Evolutionary conservation across 345 rosid genomes (phyloP).

Genomic region (Boechera retrofracta): DNA sequence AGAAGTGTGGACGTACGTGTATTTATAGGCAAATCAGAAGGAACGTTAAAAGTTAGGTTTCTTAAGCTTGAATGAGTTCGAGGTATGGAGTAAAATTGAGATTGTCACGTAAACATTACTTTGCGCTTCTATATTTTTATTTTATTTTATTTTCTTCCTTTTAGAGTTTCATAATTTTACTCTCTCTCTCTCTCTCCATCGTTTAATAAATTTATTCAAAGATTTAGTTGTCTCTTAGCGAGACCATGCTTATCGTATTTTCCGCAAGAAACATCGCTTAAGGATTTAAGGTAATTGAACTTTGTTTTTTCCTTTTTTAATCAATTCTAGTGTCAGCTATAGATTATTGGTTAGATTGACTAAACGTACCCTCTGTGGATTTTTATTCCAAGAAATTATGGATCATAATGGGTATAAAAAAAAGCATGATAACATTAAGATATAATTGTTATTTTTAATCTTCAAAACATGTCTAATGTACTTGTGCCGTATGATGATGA

Average conservation of each 20-base stretch:
- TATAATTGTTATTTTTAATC: background rate
- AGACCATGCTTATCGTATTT: constrained; percentile 40
- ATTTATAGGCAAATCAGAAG: constrained; percentile 45
- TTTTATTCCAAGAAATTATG: background rate
- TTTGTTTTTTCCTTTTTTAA: background rate
- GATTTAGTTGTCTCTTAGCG: constrained; percentile 33
- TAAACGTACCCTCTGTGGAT: background rate
- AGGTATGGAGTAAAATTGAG: constrained; percentile 49
- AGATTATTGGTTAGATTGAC: constrained; percentile 24
- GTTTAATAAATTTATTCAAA: constrained; percentile 11
- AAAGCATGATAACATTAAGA: background rate
- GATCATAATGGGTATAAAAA: background rate
- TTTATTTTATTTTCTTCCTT: constrained; percentile 8
- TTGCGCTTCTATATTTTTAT: constrained; percentile 3
- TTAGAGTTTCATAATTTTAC: constrained; percentile 23
- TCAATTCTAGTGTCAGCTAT: background rate
- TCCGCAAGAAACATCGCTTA: constrained; percentile 47
- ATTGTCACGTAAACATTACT: constrained; percentile 45
- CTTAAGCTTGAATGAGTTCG: constrained; percentile 41
- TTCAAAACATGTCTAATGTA: constrained; percentile 8
- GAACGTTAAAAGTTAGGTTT: constrained; percentile 35
- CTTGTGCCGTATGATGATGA: background rate
- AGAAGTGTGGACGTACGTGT: constrained; percentile 18
- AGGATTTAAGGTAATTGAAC: constrained; percentile 32
- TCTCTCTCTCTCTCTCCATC: constrained; percentile 21